Conservation (phyloP, 2,329 filamentous ascomycete genomes). For the Myotisia sp. region DNA sequence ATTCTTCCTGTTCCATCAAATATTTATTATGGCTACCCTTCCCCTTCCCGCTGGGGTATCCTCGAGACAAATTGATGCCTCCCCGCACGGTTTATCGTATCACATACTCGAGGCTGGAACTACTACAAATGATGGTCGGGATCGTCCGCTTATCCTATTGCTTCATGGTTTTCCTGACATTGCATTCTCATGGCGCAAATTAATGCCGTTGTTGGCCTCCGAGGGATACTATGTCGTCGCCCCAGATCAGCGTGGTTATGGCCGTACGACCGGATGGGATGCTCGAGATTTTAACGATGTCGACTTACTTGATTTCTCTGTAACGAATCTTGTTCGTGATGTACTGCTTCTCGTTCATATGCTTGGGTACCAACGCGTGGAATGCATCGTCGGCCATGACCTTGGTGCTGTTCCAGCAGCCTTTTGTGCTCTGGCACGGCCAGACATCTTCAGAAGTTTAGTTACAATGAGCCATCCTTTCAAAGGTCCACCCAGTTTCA, state of each 20-base stretch:
- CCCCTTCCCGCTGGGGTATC: slow-evolving; percentile 43
- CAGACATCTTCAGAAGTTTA: slow-evolving; percentile 49
- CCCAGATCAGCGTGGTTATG: slow-evolving; percentile 54
- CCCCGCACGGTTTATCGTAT: slow-evolving; percentile 43
- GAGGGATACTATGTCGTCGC: slow-evolving; percentile 53
- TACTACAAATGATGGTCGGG: slow-evolving; percentile 18
- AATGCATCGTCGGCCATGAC: slow-evolving; percentile 52
- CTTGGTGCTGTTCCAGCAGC: slow-evolving; percentile 49
- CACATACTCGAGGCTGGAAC: slow-evolving; percentile 46
- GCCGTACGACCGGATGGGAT: slow-evolving; percentile 50
- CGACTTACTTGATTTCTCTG: slow-evolving; percentile 43
- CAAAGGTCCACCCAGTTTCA: slow-evolving; percentile 37
- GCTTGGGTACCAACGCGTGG: slow-evolving; percentile 44
- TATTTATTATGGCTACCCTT: slow-evolving; percentile 27
- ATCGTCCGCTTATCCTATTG: slow-evolving; percentile 44
- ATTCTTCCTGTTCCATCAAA: background rate
- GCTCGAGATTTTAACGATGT: slow-evolving; percentile 36
- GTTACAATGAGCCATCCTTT: slow-evolving; percentile 54
- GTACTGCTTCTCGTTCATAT: slow-evolving; percentile 46
- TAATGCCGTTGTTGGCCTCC: slow-evolving; percentile 44
- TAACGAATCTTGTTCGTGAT: slow-evolving; percentile 48
- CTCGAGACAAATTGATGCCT: slow-evolving; percentile 44
- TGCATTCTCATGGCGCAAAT: slow-evolving; percentile 54
- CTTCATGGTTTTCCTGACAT: slow-evolving; percentile 56
- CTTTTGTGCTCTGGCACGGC: slow-evolving; percentile 46